Evolutionary conservation across 2,329 filamentous ascomycete genomes (phyloP), one percentile per base, ranked within the genome.

Genomic region (Gaeumannomyces tritici): DNA sequence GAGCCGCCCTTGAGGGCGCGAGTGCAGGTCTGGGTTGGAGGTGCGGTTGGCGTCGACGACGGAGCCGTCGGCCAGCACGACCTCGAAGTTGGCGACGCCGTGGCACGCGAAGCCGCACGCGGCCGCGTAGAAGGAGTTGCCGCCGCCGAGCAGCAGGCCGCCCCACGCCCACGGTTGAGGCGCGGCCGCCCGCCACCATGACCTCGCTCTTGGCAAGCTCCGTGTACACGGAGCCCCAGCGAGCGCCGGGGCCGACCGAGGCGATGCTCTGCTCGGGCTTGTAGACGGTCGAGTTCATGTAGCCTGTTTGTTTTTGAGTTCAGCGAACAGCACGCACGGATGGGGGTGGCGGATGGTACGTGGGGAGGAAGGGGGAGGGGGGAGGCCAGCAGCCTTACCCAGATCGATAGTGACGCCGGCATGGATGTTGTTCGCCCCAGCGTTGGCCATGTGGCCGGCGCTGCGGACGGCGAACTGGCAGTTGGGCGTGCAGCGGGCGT

Each of bases 1-100:
- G 72, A 70, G 11, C 78, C 78, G 6, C 78, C 79, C 60, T 76
- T 75, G 6, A 80, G 70, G 1, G 76, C 77, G n/a, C 8, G 60
- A 56, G 57, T 65, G 67, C 2, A 69, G 63, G 59, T 69, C 68
- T 1, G 62, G 15, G 55, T 63, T 31, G 35, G 55, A 28, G 21
- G 31, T 27, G 11, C 33, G 27, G 24, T 55, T 60, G 31, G 61
- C 61, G 24, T 61, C 72, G 29, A 79, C 67, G 58, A 80, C 71
- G 7, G 63, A 55, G 3, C 78, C 77, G 62, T 73, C 69, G 1
- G 75, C 74, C 1, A 79, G 72, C 4, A 81, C 77, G 29, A 80
- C 71, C 64, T 79, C 72, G 61, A 69, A 77, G 58, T 72, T 72
- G 8, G 70, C 64, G 9, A 79, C 70, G 47, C 72, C 75, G 64